phyloP scores from a whole-genome alignment of 1,284 basidiomycete species.

The Meripilus lineatus region DNA sequence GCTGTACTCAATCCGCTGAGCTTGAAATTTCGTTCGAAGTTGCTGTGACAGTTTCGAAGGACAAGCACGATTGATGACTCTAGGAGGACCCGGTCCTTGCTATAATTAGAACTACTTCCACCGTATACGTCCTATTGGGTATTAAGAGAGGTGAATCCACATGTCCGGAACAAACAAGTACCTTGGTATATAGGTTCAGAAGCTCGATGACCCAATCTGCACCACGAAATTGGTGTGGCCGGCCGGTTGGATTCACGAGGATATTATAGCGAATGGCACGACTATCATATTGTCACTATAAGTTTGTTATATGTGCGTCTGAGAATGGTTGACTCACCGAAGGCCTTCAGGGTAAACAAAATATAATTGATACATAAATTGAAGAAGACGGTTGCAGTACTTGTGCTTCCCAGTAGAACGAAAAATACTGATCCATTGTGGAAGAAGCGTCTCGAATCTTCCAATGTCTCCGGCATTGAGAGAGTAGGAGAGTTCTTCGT shows the following conservation, averaged over 20 bases:
- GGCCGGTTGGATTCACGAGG: too few relatives aligned
- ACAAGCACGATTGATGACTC: constrained; percentile 13
- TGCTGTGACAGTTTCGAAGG: constrained; percentile 8
- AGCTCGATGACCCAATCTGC: constrained; percentile 23
- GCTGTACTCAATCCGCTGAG: not conserved
- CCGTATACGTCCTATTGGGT: constrained; percentile 2
- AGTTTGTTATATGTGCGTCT: not conserved
- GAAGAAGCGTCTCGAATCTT: constrained; percentile 23
- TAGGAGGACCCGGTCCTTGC: constrained; percentile 9
- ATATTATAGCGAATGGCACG: constrained; percentile 23
- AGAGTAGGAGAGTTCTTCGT: constrained; percentile 27
- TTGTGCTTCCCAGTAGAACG: constrained; percentile 30
- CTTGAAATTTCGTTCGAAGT: constrained; percentile 9
- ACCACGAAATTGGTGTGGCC: constrained; percentile 14
- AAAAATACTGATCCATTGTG: constrained; percentile 29
- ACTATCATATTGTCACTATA: constrained; percentile 13
- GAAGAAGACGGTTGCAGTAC: constrained; percentile 24
- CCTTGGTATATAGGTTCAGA: constrained; percentile 22
- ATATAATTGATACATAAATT: constrained; percentile 23
- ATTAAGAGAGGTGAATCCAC: not conserved
- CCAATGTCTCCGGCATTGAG: constrained; percentile 34
- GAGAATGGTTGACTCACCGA: constrained; percentile 13
- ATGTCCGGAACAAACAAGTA: constrained; percentile 1
- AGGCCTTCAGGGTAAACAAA: constrained; percentile 26
- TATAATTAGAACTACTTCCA: constrained; percentile 13